Base-by-base conservation (phyloP, 768 basidiomycete genomes). In the Tricholoma furcatifolium region DNA sequence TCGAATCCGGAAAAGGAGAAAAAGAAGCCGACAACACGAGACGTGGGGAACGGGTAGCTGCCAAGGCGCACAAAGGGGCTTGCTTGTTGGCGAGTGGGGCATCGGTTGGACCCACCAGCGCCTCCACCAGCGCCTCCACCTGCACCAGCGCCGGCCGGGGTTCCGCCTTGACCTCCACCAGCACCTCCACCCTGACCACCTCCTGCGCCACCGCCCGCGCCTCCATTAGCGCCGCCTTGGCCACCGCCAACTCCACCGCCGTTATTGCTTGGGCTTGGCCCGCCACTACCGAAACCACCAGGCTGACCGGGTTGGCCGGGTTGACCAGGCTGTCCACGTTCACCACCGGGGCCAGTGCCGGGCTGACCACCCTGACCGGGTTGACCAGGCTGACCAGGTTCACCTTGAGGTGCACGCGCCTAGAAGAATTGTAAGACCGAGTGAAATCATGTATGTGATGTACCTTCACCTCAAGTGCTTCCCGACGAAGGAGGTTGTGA, bases 221-320 rank as follows among this genome's bases (percentile, higher is more conserved):
- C 52, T 12, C 52, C 52, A 11, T 43, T 53, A 11, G 39, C 52
- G 6, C 52, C 52, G 2, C 47, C 53, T 10, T 43, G 40, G 0
- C 47, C 53, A 0, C 53, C 53, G 11, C 35, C 18, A 3, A 23
- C 32, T 11, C 53, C 53, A 17, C 53, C 53, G 2, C 53, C 53
- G n/a, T 54, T 54, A 6, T 43, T 54, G 20, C 43, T 41, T 9
- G 43, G 44, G n/a, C 31, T 40, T 11, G 38, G 42, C 3, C 43
- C 48, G 3, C 47, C 54, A 2, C 48, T 50, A 15, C 21, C 21
- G 27, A 38, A 43, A 31, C 55, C 55, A 1, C 55, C 55, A 6
- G 55, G 55, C 18, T 53, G 55, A 18, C 56, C 56, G 1, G 56
- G 48, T n/a, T 50, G 47, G 2, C 56, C 56, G 0, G 56, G 56